Conservation (phyloP, 306 rosid genomes). For the Delonix regia region DNA sequence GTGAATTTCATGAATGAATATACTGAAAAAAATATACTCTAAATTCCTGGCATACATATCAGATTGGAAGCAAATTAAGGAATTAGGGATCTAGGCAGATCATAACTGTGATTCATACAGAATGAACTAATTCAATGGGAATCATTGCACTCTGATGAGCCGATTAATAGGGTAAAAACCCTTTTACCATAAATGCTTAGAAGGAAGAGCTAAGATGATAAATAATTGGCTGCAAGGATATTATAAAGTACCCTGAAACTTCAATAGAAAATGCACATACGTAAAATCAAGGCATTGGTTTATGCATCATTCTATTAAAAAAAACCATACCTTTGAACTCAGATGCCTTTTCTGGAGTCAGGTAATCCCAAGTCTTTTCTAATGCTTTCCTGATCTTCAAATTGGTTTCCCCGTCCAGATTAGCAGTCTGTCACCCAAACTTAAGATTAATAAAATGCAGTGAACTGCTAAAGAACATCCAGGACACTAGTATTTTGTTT, state of each 20-base stretch:
- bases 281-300: neutral
- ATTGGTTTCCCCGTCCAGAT: slow-evolving; percentile 97
- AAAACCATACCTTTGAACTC: slow-evolving; percentile 73
- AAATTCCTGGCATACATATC: neutral
- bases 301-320: slow-evolving; percentile 22
- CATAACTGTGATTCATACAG: neutral
- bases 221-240: slow-evolving; percentile 2
- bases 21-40: neutral
- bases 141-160: neutral
- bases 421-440: slow-evolving; percentile 72
- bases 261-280: slow-evolving; percentile 12
- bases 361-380: slow-evolving; percentile 93
- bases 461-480: slow-evolving; percentile 24
- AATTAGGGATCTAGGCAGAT: neutral
- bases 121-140: neutral
- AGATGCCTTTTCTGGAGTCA: slow-evolving; percentile 79
- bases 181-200: neutral
- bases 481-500: slow-evolving; percentile 22
- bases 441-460: slow-evolving; percentile 4
- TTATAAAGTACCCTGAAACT: neutral
- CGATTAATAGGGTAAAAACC: neutral
- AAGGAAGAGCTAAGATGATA: neutral
- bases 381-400: slow-evolving; percentile 87
- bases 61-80: neutral
- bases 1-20: neutral